Evolutionary conservation across 805 yeast species (phyloP).

Genomic region (Maudiozyma barnettii): DNA sequence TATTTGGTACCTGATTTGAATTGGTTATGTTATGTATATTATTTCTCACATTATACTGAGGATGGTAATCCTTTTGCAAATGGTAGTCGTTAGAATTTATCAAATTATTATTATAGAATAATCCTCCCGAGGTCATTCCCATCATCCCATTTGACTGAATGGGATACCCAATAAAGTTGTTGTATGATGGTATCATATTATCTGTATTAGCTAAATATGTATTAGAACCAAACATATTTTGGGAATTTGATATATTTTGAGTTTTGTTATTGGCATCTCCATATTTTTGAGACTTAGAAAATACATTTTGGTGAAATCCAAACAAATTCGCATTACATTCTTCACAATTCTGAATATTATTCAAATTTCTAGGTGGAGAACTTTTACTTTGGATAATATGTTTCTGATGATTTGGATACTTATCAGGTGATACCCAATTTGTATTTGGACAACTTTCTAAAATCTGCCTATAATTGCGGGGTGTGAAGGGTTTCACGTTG

Average conservation of each 20-base stretch:
- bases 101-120: background rate
- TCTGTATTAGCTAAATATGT: slow-evolving; percentile 7
- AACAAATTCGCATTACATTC: background rate
- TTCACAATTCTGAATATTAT: background rate
- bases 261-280: background rate
- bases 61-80: too few relatives aligned
- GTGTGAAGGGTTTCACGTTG: background rate
- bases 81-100: background rate
- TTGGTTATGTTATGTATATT: background rate
- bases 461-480: slow-evolving; percentile 2
- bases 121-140: background rate
- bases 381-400: slow-evolving; percentile 7
- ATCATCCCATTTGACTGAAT: background rate
- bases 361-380: slow-evolving; percentile 6
- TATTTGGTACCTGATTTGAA: background rate
- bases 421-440: slow-evolving; percentile 5
- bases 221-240: slow-evolving; percentile 1
- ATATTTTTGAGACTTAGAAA: too few relatives aligned
- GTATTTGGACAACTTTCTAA: slow-evolving; percentile 14
- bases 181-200: slow-evolving; percentile 13
- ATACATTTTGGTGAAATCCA: background rate
- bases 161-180: slow-evolving; percentile 8
- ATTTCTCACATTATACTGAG: background rate
- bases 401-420: slow-evolving; percentile 2
- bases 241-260: background rate